Evolutionary conservation across 768 basidiomycete genomes (phyloP), one percentile per base, ranked within the genome.

Genomic region (Auriscalpium microsporum): DNA sequence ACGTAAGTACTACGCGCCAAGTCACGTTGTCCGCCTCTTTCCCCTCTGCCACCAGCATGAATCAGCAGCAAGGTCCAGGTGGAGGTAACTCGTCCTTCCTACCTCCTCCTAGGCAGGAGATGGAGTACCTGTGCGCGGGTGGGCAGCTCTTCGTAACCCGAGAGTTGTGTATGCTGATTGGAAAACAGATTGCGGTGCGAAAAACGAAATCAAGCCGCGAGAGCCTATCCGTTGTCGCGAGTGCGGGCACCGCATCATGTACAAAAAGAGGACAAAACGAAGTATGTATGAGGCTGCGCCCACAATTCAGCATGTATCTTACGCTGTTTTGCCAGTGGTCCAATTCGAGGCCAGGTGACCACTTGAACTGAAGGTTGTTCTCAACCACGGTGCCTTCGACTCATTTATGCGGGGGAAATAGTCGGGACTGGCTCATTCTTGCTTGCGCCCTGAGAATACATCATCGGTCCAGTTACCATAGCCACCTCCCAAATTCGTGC

Each of bases 211-310:
- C 68, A 87, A 84, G 70, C 77, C 90, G 8, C 77, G 91, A 56
- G 95, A 98, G 68, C 91, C 92, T 45, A 94, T 97, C 60, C 86
- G 95, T 55, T 98, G 95, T 72, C 80, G 89, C 62, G 93, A 97
- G 67, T 98, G 95, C 65, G 95, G 95, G 3, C 95, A 97, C 71
- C 84, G 95, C 52, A 95, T 98, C 68, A 94, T 98, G 91, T 97
- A 96, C 73, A 98, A 98, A 74, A 96, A 94, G 71, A 76, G 95
- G 64, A 95, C 94, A 21, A 90, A 81, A 66, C 78, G 92, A 77
- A 94, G 95, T 97, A 64, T 68, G 93, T 75, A 21, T 17, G 52
- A 11, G 23, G 45, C 36, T 53, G 45, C 56, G 59, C 50, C 62
- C 52, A 16, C 46, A 51, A 17, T 44, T 17, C 46, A 47, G 8